Conservation (phyloP, 495 filamentous ascomycete genomes). For the Lasiosphaeria ovina region DNA sequence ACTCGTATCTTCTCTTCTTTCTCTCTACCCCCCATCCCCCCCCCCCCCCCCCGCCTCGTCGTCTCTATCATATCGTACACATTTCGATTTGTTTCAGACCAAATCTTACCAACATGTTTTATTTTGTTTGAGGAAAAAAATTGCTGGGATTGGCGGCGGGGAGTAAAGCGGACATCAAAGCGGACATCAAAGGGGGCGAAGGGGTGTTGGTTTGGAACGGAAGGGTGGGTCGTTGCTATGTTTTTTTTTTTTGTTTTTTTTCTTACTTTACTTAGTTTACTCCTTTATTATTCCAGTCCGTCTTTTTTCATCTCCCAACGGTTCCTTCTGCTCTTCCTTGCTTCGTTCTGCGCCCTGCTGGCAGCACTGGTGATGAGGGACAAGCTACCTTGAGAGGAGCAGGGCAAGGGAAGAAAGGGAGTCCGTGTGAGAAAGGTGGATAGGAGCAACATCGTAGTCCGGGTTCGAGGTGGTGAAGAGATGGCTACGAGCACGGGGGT, state of each 20-base stretch:
- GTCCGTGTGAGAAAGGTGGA: too few relatives aligned
- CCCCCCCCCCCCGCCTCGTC: neutral
- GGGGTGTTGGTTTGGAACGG: constrained; percentile 30
- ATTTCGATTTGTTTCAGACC: constrained; percentile 26
- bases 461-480: too few relatives aligned
- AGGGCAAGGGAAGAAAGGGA: too few relatives aligned
- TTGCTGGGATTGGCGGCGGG: constrained; percentile 30
- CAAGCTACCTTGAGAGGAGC: too few relatives aligned
- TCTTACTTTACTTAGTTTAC: constrained; percentile 29
- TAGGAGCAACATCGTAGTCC: too few relatives aligned
- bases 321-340: too few relatives aligned
- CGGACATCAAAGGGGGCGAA: constrained; percentile 25
- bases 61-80: neutral
- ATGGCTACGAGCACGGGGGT: too few relatives aligned
- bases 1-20: constrained; percentile 27
- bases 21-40: constrained; percentile 16
- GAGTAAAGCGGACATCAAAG: constrained; percentile 20
- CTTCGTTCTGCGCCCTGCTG: too few relatives aligned
- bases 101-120: constrained; percentile 16
- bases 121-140: constrained; percentile 36
- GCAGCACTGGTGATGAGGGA: too few relatives aligned
- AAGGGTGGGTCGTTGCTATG: constrained; percentile 41
- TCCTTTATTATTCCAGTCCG: too few relatives aligned
- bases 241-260: constrained; percentile 35
- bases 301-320: too few relatives aligned